Conservation (phyloP, 2,329 filamentous ascomycete genomes). For the Venturiaceae sp. region DNA sequence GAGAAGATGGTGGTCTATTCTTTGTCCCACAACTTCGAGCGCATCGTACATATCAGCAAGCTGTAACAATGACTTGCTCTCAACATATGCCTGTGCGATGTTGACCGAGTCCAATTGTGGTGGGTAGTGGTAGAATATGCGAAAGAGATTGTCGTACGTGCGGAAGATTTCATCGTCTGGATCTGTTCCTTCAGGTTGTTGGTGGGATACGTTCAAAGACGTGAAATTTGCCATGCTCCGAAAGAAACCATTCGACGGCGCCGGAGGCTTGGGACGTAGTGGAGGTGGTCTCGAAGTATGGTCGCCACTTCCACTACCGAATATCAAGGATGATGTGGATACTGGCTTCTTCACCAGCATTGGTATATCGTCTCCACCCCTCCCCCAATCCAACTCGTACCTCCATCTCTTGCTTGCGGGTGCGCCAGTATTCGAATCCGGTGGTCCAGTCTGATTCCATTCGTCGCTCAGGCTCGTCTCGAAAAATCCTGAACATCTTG, state of each 20-base stretch:
- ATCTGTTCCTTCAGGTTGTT: neutral
- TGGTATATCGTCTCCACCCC: constrained; percentile 63
- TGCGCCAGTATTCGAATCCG: constrained; percentile 23
- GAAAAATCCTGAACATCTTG: constrained; percentile 89
- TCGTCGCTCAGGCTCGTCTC: constrained; percentile 74
- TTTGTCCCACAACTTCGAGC: constrained; percentile 73
- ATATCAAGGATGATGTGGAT: constrained; percentile 14
- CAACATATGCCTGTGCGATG: constrained; percentile 85
- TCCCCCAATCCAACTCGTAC: constrained; percentile 76
- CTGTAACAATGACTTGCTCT: constrained; percentile 81
- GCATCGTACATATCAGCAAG: constrained; percentile 95
- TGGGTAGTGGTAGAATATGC: constrained; percentile 90
- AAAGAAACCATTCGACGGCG: constrained; percentile 59
- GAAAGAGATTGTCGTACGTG: constrained; percentile 92
- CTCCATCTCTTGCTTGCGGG: constrained; percentile 58
- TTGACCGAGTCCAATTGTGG: constrained; percentile 75
- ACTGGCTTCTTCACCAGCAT: constrained; percentile 78
- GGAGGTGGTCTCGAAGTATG: constrained; percentile 36
- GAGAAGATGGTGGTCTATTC: constrained; percentile 87
- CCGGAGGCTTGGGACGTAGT: constrained; percentile 52
- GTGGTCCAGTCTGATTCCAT: constrained; percentile 45
- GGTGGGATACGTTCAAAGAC: constrained; percentile 41
- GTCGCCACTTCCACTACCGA: constrained; percentile 17
- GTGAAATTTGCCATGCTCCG: constrained; percentile 78
- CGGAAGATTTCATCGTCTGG: constrained; percentile 60